These are phyloP conservation scores for Magnolia changhungtana DNA, from an alignment of 164 flowering plant genomes.

Conservation along the genomic window DNA sequence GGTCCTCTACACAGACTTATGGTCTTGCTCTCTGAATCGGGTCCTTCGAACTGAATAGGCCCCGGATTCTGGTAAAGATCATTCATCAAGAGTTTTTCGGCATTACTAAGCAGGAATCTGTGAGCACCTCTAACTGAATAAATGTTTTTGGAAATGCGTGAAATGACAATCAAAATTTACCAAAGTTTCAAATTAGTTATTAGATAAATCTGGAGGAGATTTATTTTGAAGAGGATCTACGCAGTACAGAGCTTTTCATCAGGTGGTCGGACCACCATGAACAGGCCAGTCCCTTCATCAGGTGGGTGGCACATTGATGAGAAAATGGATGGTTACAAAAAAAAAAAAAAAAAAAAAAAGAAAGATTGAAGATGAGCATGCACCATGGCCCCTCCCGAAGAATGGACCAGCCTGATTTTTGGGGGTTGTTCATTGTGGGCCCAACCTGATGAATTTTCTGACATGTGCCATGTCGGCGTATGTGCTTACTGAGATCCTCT, in stretches of 20 bases:
- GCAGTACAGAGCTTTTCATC: background rate
- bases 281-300: background rate
- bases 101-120: conserved; percentile 18
- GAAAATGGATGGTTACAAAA: background rate
- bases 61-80: conserved; percentile 28
- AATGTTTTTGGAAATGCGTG: background rate
- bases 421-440: no score
- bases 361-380: no score
- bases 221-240: background rate
- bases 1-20: conserved; percentile 21
- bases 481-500: no score
- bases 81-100: conserved; percentile 17
- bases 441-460: no score
- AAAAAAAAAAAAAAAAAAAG: no score
- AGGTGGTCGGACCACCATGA: background rate
- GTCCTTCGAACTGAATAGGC: conserved; percentile 26
- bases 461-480: no score
- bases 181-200: background rate
- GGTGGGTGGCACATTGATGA: background rate
- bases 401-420: no score
- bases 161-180: background rate
- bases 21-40: conserved; percentile 21
- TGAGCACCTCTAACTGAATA: background rate
- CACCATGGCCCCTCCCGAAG: no score
- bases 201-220: background rate